Conservation (phyloP, 2,329 filamentous ascomycete genomes). For the Raffaelea ambrosiae region DNA sequence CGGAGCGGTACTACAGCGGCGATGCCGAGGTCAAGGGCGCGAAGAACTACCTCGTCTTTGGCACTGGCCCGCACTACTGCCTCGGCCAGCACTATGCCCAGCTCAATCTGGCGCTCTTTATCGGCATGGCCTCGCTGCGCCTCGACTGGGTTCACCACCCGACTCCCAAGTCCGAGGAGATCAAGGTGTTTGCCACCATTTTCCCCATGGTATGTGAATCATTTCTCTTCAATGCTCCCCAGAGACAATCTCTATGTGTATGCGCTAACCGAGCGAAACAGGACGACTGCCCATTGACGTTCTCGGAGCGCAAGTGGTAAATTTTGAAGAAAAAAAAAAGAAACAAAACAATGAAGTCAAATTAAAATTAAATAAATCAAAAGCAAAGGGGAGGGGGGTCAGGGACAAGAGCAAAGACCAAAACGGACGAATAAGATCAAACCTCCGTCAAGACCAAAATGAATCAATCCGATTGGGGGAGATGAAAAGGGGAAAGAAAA, state of each 20-base stretch:
- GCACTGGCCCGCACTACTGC: constrained; percentile 93
- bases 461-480: too few species aligned
- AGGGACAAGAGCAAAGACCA: too few species aligned
- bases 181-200: constrained; percentile 97
- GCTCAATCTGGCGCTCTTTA: constrained; percentile 78
- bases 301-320: constrained; percentile 48
- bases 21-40: constrained; percentile 75
- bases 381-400: too few species aligned
- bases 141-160: constrained; percentile 87
- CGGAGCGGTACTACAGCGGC: constrained; percentile 84
- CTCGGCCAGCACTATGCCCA: constrained; percentile 88
- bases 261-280: constrained; percentile 24
- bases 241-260: too few species aligned
- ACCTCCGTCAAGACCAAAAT: too few species aligned
- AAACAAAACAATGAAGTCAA: not conserved
- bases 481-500: too few species aligned
- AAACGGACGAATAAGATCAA: too few species aligned
- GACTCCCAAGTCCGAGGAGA: constrained; percentile 79
- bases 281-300: constrained; percentile 78
- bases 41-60: constrained; percentile 97
- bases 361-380: too few species aligned
- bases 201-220: constrained; percentile 74
- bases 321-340: not conserved
- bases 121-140: constrained; percentile 80
- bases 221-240: not conserved